Evolutionary conservation across 2,329 filamentous ascomycete genomes (phyloP), one percentile per base, ranked within the genome.

Genomic region (Epichloe hybrida): DNA sequence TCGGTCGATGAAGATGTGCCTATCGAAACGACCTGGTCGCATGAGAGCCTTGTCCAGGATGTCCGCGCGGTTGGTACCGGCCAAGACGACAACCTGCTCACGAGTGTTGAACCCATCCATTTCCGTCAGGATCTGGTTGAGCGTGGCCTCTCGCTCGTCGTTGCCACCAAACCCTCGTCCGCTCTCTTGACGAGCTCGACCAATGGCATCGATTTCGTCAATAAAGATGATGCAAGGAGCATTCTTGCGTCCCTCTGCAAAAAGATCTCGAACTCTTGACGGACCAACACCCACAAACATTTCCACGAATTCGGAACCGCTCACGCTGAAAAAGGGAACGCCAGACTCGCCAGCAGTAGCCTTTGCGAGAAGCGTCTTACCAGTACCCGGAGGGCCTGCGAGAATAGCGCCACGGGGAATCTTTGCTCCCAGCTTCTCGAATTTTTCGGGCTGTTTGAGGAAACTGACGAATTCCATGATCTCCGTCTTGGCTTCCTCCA

Each of bases 391-490:
- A 49, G 93, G 93, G n/a, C 93, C 93, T 54, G 91, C 94, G 31
- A 98, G 78, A 65, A 98, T 96, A 46, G 93, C 93, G 62, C 93
- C 93, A 56, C 93, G 88, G 38, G 93, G 93, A 49, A 98, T 98
- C 75, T 98, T 98, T 55, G 93, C 93, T 61, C 93, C 93, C 17
- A 98, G 80, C 67, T 86, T 87, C 71, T 95, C 84, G 70, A 95
- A 98, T 57, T 86, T 83, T 60, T 88, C 86, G 0, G 93, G 93
- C 61, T 93, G 86, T 73, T 96, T 91, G 55, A 98, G 71, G 75
- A 98, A 98, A 65, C 86, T 90, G 58, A 98, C 93, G 61, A 98
- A 98, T 69, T 98, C 93, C 89, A 97, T 96, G 59, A 98, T 98
- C 69, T 98, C 93, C 51, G 83, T 75, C 76, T 98, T 98, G 52